A percentile compares a stretch with the other conserved stretches of the same genome.
Evolutionary conservation across 73 alveolate genomes (phyloP).

Genomic region (Paramecium pentaurelia): DNA sequence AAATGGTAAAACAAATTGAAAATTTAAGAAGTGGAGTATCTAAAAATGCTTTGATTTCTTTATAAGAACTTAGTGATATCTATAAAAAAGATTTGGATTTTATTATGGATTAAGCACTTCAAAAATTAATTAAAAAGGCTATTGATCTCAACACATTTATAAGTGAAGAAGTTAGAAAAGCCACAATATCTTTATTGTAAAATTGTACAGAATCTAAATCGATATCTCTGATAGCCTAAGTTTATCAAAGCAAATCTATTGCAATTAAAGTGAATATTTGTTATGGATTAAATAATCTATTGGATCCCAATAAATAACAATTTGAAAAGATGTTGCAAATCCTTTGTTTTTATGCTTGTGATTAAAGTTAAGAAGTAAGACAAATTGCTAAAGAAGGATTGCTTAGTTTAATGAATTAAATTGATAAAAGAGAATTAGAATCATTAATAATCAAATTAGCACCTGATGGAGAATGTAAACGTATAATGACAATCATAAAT

Average conservation of each 20-base stretch:
- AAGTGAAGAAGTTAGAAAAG: constrained; percentile 49
- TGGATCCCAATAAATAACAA: background rate
- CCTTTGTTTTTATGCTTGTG: constrained; percentile 11
- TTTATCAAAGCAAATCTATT: constrained; percentile 36
- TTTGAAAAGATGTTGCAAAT: constrained; percentile 25
- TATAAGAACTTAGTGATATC: constrained; percentile 37
- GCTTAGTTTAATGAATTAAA: background rate
- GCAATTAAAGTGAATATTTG: constrained; percentile 31
- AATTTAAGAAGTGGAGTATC: constrained; percentile 52
- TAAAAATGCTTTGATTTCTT: constrained; percentile 55
- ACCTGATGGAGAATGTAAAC: background rate
- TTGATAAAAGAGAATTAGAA: background rate
- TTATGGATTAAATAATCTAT: background rate
- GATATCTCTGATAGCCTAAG: background rate
- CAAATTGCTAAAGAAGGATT: constrained; percentile 20
- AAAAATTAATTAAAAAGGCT: constrained; percentile 47
- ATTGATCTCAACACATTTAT: constrained; percentile 44
- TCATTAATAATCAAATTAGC: background rate
- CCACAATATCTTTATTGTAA: background rate
- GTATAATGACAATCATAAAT: background rate
- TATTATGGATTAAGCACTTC: background rate
- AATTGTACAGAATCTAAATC: constrained; percentile 47
- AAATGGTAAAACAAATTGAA: constrained; percentile 44
- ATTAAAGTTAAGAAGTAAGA: background rate
- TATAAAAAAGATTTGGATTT: constrained; percentile 43